Conservation (phyloP, 305 asterid genomes). For the Fraxinus baroniana region DNA sequence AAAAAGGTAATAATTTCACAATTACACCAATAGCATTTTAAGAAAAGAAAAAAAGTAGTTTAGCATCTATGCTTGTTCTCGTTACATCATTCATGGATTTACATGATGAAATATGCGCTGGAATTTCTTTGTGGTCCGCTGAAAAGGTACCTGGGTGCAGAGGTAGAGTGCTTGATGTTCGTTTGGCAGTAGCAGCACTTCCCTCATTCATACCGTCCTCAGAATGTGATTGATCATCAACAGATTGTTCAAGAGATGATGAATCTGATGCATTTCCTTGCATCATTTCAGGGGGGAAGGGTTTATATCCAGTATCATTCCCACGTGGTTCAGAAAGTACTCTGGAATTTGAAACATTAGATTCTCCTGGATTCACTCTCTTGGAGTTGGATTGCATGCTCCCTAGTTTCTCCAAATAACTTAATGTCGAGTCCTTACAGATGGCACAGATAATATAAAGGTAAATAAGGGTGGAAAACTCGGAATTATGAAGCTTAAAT, state of each 20-base stretch:
- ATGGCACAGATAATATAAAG: slow-evolving; percentile 15
- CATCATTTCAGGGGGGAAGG: slow-evolving; percentile 42
- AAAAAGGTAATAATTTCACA: background rate
- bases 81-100: background rate
- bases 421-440: slow-evolving; percentile 24
- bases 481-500: background rate
- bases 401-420: slow-evolving; percentile 22
- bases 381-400: slow-evolving; percentile 66
- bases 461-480: slow-evolving; percentile 6
- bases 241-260: slow-evolving; percentile 46
- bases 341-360: slow-evolving; percentile 33
- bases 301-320: slow-evolving; percentile 40
- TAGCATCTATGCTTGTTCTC: background rate
- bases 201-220: slow-evolving; percentile 49
- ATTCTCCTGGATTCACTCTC: slow-evolving; percentile 40
- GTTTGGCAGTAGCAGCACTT: slow-evolving; percentile 49
- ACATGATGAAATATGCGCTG: background rate
- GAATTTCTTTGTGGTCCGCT: background rate
- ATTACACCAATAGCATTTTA: background rate
- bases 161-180: slow-evolving; percentile 38
- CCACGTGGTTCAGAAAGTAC: slow-evolving; percentile 54
- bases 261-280: slow-evolving; percentile 61
- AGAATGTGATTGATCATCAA: slow-evolving; percentile 45
- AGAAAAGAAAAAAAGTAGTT: background rate
- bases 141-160: slow-evolving; percentile 44